Evolutionary conservation across 2,329 filamentous ascomycete genomes (phyloP).

Genomic region (Epichloe typhina): DNA sequence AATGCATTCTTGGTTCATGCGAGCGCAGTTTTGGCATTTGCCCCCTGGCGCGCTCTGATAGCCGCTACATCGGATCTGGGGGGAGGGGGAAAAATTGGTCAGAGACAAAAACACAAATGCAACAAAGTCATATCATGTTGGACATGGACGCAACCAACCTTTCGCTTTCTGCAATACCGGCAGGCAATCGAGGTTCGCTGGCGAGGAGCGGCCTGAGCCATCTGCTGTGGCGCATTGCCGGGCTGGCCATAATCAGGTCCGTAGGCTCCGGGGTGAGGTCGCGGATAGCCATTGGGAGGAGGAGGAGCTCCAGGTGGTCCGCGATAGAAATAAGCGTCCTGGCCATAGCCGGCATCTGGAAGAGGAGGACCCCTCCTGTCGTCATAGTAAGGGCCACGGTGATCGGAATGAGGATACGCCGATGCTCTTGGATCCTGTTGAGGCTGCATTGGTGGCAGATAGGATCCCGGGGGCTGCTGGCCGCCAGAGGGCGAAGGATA

Average conservation of each 20-base stretch:
- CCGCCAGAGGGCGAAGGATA: conserved; percentile 28
- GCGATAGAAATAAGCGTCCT: conserved; percentile 23
- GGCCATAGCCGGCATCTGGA: conserved; percentile 14
- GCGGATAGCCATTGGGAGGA: conserved; percentile 16
- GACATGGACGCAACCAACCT: conserved; percentile 26
- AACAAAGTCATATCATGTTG: conserved; percentile 1
- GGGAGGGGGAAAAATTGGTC: too few species aligned
- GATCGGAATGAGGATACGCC: conserved; percentile 27
- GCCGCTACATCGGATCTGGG: conserved; percentile 51
- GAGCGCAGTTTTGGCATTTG: conserved; percentile 47
- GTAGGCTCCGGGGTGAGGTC: conserved; percentile 18
- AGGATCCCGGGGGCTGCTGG: conserved; percentile 18
- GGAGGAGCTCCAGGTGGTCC: conserved; percentile 17
- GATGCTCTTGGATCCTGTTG: conserved; percentile 21
- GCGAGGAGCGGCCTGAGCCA: conserved; percentile 40
- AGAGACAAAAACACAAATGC: neutral
- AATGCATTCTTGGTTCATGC: conserved; percentile 48
- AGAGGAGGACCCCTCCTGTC: conserved; percentile 19
- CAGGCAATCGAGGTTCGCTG: conserved; percentile 48
- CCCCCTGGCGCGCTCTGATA: conserved; percentile 47
- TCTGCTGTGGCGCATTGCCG: conserved; percentile 20
- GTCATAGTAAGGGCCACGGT: conserved; percentile 24
- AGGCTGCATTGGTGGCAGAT: conserved; percentile 26
- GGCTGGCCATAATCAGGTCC: conserved; percentile 22
- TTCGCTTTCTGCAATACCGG: conserved; percentile 47